Evolutionary conservation across 2,329 filamentous ascomycete species (phyloP).

Genomic region (Ophiostoma perfectum): DNA sequence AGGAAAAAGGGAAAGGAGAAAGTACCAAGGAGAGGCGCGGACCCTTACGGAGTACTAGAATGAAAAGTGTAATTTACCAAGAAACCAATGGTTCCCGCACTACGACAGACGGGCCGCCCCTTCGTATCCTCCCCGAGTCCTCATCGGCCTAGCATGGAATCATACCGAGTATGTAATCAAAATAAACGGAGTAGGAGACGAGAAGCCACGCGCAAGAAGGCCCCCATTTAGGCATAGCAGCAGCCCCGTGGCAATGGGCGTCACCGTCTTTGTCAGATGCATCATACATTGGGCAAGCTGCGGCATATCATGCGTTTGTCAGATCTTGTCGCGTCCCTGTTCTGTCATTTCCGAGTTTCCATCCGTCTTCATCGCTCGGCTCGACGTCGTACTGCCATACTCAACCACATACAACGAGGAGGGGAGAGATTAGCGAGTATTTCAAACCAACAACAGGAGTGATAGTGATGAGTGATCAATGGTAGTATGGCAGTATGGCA

Average conservation of each 20-base stretch:
- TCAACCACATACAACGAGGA: no score
- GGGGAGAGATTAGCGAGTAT: no score
- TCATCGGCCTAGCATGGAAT: no score
- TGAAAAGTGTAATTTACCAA: background rate
- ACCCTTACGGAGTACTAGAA: background rate
- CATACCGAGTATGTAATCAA: background rate
- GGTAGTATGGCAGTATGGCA: no score
- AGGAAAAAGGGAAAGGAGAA: background rate
- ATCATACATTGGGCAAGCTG: background rate
- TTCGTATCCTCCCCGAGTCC: background rate
- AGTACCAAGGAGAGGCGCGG: no score
- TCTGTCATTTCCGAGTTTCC: background rate
- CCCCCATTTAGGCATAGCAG: constrained; percentile 13
- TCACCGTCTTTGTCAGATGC: background rate
- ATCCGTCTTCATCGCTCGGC: no score
- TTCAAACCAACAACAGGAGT: no score
- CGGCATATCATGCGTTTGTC: background rate
- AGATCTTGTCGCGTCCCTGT: background rate
- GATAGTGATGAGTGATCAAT: no score
- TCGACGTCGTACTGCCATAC: no score
- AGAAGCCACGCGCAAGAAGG: background rate
- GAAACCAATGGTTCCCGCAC: background rate
- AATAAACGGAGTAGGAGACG: background rate
- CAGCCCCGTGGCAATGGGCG: background rate
- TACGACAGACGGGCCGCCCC: background rate